Conservation (phyloP, 164 flowering plant species). For the Saururus chinensis region DNA sequence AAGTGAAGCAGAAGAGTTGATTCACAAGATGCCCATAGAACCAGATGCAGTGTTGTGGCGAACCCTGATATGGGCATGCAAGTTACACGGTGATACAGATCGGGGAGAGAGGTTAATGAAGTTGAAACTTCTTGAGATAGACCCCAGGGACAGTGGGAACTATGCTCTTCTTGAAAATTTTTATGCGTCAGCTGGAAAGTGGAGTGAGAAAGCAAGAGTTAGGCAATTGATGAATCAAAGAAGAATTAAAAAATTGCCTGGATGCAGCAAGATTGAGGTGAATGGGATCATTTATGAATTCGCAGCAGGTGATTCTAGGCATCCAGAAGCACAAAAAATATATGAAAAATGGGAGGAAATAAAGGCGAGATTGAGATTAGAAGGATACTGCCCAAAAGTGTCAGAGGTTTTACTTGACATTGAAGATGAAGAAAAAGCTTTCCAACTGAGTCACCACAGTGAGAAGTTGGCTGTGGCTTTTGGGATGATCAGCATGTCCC, state of each 20-base stretch:
- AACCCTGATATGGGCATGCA: constrained; percentile 33
- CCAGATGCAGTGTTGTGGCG: constrained; percentile 38
- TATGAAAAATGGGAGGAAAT: constrained; percentile 29
- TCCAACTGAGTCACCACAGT: constrained; percentile 30
- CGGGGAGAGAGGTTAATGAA: constrained; percentile 26
- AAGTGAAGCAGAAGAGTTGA: constrained; percentile 33
- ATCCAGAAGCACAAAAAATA: constrained; percentile 28
- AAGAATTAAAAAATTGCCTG: constrained; percentile 31
- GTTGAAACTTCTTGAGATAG: constrained; percentile 16
- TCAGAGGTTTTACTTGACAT: constrained; percentile 34
- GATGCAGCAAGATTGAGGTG: constrained; percentile 32
- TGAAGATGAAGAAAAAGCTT: constrained; percentile 31
- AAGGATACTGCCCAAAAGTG: constrained; percentile 22
- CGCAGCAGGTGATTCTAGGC: constrained; percentile 30
- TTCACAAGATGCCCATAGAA: constrained; percentile 29
- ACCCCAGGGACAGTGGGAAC: constrained; percentile 23
- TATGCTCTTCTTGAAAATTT: constrained; percentile 32
- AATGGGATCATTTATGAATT: constrained; percentile 37
- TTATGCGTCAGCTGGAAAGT: constrained; percentile 35
- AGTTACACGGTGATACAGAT: constrained; percentile 25
- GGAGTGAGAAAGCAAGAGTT: constrained; percentile 35
- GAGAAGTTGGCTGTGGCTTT: constrained; percentile 42
- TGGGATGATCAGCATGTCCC: constrained; percentile 24
- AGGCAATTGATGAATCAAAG: constrained; percentile 27
- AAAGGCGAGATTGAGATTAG: constrained; percentile 17